A percentile compares a stretch with the other conserved stretches of the same genome.
phyloP scores from a whole-genome alignment of 1,284 basidiomycete species.

The Ustilago xerochloae region DNA sequence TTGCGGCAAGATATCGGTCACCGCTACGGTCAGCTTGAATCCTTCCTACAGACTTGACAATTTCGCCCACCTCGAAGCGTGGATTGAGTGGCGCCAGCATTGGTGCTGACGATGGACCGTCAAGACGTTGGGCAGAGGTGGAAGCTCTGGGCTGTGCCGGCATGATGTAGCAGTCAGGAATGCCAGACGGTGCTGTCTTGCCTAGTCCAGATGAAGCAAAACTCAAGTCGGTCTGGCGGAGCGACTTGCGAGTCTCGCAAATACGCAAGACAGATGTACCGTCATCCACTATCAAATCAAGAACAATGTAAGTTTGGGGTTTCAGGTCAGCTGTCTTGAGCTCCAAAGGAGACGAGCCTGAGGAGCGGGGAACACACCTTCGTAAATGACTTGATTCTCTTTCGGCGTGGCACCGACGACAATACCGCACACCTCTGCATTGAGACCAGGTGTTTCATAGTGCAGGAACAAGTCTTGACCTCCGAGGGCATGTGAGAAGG shows the following conservation, averaged over 20 bases:
- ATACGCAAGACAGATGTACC: slow-evolving; percentile 45
- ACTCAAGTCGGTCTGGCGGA: neutral
- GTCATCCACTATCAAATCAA: slow-evolving; percentile 35
- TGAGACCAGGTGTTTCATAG: slow-evolving; percentile 25
- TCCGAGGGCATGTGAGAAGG: slow-evolving; percentile 33
- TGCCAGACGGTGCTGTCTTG: neutral
- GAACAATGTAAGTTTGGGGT: too few species aligned
- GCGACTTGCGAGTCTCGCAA: slow-evolving; percentile 29
- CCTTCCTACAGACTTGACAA: slow-evolving; percentile 24
- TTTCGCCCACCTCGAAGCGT: slow-evolving; percentile 27
- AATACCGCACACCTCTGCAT: slow-evolving; percentile 42
- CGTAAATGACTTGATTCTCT: slow-evolving; percentile 40
- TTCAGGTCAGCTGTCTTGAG: neutral
- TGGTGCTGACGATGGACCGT: neutral
- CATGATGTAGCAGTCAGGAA: slow-evolving; percentile 45
- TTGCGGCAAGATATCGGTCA: slow-evolving; percentile 5
- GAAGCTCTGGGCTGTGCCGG: slow-evolving; percentile 18
- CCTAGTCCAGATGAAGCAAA: neutral
- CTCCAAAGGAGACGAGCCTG: too few species aligned
- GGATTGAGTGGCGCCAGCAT: slow-evolving; percentile 13
- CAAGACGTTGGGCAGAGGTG: slow-evolving; percentile 2
- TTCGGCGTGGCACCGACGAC: slow-evolving; percentile 41
- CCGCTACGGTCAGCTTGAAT: slow-evolving; percentile 23
- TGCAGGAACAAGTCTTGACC: slow-evolving; percentile 29
- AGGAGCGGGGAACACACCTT: too few species aligned